phyloP scores from a whole-genome alignment of 208 protist species.

The Leishmania martiniquensis region DNA sequence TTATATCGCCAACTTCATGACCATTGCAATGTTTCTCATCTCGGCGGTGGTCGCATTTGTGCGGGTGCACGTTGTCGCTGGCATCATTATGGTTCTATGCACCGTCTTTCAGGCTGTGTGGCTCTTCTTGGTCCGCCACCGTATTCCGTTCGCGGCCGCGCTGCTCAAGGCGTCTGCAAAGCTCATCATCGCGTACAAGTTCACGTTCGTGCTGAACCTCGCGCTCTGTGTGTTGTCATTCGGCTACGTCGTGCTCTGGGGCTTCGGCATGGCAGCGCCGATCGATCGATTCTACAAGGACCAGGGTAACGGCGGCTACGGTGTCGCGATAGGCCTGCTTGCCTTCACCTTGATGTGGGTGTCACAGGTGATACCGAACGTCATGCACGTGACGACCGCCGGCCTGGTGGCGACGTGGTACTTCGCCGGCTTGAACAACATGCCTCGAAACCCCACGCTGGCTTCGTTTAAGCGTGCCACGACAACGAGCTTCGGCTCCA shows the following conservation, averaged over 20 bases:
- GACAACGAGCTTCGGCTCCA: conserved; percentile 89
- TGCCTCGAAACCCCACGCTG: conserved; percentile 74
- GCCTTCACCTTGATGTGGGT: conserved; percentile 68
- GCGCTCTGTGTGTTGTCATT: conserved; percentile 35
- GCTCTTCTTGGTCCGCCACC: conserved; percentile 64
- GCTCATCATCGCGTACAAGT: conserved; percentile 61
- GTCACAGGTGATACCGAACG: conserved; percentile 75
- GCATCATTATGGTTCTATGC: conserved; percentile 48
- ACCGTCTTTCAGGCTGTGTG: conserved; percentile 42
- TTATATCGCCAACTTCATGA: conserved; percentile 58
- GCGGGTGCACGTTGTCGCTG: conserved; percentile 27
- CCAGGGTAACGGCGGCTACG: conserved; percentile 37
- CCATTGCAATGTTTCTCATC: conserved; percentile 31
- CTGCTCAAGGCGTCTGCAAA: conserved; percentile 53
- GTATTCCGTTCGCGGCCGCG: conserved; percentile 80
- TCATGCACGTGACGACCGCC: conserved; percentile 84
- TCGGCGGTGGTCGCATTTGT: conserved; percentile 44
- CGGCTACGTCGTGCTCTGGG: conserved; percentile 66
- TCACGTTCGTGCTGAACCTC: conserved; percentile 56
- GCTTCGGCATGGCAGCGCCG: conserved; percentile 36
- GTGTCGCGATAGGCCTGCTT: conserved; percentile 49
- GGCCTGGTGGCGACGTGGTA: conserved; percentile 91
- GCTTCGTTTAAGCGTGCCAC: conserved; percentile 73
- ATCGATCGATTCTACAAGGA: conserved; percentile 39
- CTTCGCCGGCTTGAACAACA: conserved; percentile 72